These are phyloP conservation scores for Stentor coeruleus DNA, from an alignment of 73 alveolate genomes.

Conservation along the genomic window DNA sequence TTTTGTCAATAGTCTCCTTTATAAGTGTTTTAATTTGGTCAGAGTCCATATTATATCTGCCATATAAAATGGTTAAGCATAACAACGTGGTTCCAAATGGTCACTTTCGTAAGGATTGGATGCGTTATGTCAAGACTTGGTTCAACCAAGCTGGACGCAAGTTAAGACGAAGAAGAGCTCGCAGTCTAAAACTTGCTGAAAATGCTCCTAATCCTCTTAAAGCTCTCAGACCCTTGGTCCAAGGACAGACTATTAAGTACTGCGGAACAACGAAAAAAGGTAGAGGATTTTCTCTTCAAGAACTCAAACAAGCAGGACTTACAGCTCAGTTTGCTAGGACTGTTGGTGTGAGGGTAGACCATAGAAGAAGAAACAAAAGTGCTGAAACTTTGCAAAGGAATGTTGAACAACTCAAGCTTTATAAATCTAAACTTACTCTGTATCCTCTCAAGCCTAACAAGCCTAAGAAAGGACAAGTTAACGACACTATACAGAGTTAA, in stretches of 20 bases:
- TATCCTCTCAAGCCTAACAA: constrained; percentile 88
- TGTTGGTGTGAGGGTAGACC: constrained; percentile 90
- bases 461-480: constrained; percentile 83
- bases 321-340: constrained; percentile 83
- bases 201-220: constrained; percentile 82
- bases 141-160: constrained; percentile 85
- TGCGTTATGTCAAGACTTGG: constrained; percentile 86
- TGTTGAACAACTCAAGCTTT: constrained; percentile 87
- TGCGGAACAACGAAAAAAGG: constrained; percentile 75
- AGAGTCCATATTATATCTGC: too few relatives aligned
- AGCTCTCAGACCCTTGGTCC: constrained; percentile 88
- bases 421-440: constrained; percentile 84
- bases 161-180: constrained; percentile 64
- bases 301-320: constrained; percentile 87
- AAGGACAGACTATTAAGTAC: constrained; percentile 85
- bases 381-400: constrained; percentile 77
- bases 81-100: constrained; percentile 86
- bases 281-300: constrained; percentile 90
- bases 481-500: too few relatives aligned
- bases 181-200: constrained; percentile 26
- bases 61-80: constrained; percentile 38
- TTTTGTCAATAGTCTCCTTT: too few relatives aligned
- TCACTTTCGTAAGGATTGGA: constrained; percentile 91
- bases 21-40: too few relatives aligned
- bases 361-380: constrained; percentile 87